phyloP scores from a whole-genome alignment of 2,329 filamentous ascomycete species.

The Malbranchea cinnamomea region DNA sequence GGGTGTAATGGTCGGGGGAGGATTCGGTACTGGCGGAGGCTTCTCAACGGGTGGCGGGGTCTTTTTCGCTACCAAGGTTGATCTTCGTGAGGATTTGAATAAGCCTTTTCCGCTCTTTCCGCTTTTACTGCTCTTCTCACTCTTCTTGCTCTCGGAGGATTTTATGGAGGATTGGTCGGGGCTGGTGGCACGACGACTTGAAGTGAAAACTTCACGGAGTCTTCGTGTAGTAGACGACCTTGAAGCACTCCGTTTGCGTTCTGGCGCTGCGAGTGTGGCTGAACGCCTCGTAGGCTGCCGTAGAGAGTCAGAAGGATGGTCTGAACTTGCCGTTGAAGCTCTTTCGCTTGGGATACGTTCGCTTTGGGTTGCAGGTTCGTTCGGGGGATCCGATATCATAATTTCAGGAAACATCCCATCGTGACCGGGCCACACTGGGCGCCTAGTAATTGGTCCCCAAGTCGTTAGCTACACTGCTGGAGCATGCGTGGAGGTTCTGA shows the following conservation, averaged over 20 bases:
- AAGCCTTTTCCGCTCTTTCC: constrained; percentile 13
- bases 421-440: no score
- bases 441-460: no score
- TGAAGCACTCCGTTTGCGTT: background rate
- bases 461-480: no score
- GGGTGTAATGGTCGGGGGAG: constrained; percentile 9
- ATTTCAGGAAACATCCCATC: no score
- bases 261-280: constrained; percentile 4
- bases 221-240: constrained; percentile 51
- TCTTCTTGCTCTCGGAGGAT: constrained; percentile 26
- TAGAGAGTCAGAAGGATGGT: constrained; percentile 1
- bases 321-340: constrained; percentile 1
- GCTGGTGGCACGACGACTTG: constrained; percentile 34
- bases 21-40: constrained; percentile 6
- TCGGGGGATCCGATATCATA: no score
- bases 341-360: background rate
- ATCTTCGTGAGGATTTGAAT: constrained; percentile 1
- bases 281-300: background rate
- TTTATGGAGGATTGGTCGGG: constrained; percentile 31
- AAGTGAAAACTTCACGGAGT: constrained; percentile 55
- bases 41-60: constrained; percentile 19
- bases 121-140: no score
- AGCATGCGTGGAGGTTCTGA: no score
- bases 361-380: background rate
- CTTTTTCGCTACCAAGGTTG: constrained; percentile 10